Percentiles rank a stretch among this genome's conserved stretches.
phyloP scores from a whole-genome alignment of 305 asterid genomes.

The Fraxinus sp. region DNA sequence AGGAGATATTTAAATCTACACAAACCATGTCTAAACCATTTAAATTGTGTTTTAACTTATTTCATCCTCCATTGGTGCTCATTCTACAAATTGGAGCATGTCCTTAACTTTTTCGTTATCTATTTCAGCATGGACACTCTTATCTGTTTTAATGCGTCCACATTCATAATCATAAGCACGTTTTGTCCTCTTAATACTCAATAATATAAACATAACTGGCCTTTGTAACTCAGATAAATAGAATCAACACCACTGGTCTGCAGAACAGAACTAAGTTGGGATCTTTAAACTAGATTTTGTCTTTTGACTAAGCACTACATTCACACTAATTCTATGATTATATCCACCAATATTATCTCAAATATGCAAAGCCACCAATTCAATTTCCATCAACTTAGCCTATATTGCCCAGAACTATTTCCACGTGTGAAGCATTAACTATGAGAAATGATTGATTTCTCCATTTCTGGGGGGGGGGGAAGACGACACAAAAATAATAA shows the following conservation, averaged over 20 bases:
- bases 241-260: not conserved
- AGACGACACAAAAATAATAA: not conserved
- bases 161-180: not conserved
- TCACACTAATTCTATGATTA: not conserved
- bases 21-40: not conserved
- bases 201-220: not conserved
- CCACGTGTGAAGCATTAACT: not conserved
- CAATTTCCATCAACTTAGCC: conserved; percentile 16
- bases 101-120: not conserved
- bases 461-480: not conserved
- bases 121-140: not conserved
- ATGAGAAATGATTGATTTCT: not conserved
- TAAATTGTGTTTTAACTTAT: not conserved
- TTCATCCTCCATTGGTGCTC: not conserved
- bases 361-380: not conserved
- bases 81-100: not conserved
- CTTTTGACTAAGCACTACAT: not conserved
- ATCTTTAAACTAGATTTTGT: not conserved
- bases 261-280: not conserved
- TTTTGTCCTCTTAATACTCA: not conserved
- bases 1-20: not conserved
- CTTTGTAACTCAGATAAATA: not conserved
- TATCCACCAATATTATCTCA: not conserved
- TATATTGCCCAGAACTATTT: conserved; percentile 20
- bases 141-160: not conserved